These are phyloP conservation scores for Cadophora malorum DNA, from an alignment of 2,329 filamentous ascomycete species.

Conservation along the genomic window DNA sequence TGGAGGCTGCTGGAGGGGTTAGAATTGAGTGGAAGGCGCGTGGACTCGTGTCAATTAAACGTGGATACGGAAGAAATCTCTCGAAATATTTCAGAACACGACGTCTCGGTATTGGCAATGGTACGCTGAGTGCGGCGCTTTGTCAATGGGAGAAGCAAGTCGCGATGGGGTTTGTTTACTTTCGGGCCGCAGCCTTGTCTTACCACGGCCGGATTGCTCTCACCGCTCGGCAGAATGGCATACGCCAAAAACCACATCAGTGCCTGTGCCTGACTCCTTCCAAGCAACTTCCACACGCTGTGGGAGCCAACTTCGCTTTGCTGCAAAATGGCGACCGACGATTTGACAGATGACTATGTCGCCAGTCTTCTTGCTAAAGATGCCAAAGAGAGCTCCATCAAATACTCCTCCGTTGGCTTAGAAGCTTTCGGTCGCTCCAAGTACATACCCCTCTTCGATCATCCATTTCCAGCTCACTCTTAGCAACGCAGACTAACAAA, in stretches of 20 bases:
- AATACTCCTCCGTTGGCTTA: constrained; percentile 77
- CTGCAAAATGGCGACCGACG: constrained; percentile 40
- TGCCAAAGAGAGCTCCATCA: constrained; percentile 74
- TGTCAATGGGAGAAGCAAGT: not conserved
- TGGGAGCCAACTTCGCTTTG: not conserved
- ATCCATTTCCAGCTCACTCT: not conserved
- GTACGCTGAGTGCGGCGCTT: not conserved
- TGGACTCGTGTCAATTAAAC: no score
- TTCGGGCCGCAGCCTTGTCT: constrained; percentile 18
- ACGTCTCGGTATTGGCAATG: not conserved
- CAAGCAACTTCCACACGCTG: not conserved
- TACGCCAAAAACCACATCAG: not conserved
- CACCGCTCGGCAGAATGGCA: constrained; percentile 14
- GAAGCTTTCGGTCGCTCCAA: constrained; percentile 63
- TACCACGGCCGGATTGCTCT: not conserved
- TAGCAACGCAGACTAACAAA: constrained; percentile 24
- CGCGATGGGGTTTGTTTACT: constrained; percentile 34
- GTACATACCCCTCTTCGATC: constrained; percentile 27
- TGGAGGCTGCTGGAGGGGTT: not conserved
- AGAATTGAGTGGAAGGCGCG: not conserved
- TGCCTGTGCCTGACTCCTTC: constrained; percentile 1
- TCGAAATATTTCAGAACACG: not conserved
- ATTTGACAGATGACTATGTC: constrained; percentile 79
- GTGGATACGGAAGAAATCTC: not conserved
- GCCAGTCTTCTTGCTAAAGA: constrained; percentile 81